Conservation (phyloP, 352 stramenopile genomes). For the Pythium monospermum region DNA sequence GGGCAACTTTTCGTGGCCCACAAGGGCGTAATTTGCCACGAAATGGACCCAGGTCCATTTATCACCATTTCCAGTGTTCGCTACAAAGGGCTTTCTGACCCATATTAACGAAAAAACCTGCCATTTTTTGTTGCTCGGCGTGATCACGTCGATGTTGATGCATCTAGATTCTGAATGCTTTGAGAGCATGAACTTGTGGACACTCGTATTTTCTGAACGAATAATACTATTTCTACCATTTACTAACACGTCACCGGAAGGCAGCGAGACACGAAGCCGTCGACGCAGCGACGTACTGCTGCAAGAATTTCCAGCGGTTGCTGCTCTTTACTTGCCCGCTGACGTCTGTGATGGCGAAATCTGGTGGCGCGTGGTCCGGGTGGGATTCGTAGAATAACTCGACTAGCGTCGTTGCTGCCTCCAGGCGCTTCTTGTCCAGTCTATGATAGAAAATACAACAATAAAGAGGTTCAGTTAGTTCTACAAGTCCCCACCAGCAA, state of each 20-base stretch:
- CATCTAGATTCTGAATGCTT: too few relatives aligned
- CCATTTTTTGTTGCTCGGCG: too few relatives aligned
- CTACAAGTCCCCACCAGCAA: not conserved
- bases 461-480: not conserved
- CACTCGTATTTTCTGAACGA: not conserved
- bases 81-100: too few relatives aligned
- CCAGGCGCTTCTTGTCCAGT: constrained; percentile 14
- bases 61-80: too few relatives aligned
- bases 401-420: constrained; percentile 20
- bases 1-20: too few relatives aligned
- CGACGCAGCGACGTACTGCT: constrained; percentile 21
- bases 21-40: too few relatives aligned
- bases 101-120: too few relatives aligned
- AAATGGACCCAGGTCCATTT: too few relatives aligned
- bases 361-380: constrained; percentile 12
- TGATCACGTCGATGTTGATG: too few relatives aligned
- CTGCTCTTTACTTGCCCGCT: not conserved
- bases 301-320: constrained; percentile 12
- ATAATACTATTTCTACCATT: not conserved
- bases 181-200: constrained; percentile 6
- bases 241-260: constrained; percentile 8
- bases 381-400: constrained; percentile 25
- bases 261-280: constrained; percentile 15
- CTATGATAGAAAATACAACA: constrained; percentile 5
- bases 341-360: constrained; percentile 2